These are phyloP conservation scores for Erigeron philadelphicus DNA, from an alignment of 140 eudicot genomes.

Conservation along the genomic window DNA sequence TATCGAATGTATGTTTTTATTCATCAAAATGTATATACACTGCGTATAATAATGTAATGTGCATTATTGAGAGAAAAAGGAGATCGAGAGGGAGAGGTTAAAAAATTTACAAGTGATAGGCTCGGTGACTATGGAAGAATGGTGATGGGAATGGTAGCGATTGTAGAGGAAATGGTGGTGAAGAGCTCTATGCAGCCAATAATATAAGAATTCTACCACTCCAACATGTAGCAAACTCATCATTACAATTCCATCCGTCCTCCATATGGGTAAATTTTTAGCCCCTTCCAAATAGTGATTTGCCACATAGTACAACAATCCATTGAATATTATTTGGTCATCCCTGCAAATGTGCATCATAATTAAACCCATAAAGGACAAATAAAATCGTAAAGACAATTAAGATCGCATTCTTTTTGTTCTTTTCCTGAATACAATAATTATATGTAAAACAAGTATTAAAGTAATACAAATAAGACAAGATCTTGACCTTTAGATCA, in stretches of 20 bases:
- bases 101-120: slow-evolving; percentile 59
- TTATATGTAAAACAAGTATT: too few species aligned
- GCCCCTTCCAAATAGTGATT: slow-evolving; percentile 14
- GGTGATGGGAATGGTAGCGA: slow-evolving; percentile 80
- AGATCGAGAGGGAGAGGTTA: slow-evolving; percentile 4
- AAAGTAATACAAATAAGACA: too few species aligned
- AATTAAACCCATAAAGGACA: too few species aligned
- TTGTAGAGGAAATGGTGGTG: slow-evolving; percentile 76
- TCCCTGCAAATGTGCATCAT: slow-evolving; percentile 44
- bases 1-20: too few species aligned
- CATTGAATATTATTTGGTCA: slow-evolving; percentile 61
- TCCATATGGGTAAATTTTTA: slow-evolving; percentile 51
- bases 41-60: too few species aligned
- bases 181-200: slow-evolving; percentile 72
- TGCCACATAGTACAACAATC: slow-evolving; percentile 40
- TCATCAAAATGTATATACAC: too few species aligned
- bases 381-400: too few species aligned
- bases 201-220: slow-evolving; percentile 62
- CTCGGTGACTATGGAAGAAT: slow-evolving; percentile 71
- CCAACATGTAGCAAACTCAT: slow-evolving; percentile 43
- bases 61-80: too few species aligned
- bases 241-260: slow-evolving; percentile 46
- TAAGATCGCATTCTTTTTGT: too few species aligned
- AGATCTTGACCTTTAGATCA: too few species aligned
- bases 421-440: too few species aligned